These are phyloP conservation scores for Stephanodiscus triporus DNA, from an alignment of 108 stramenopile genomes.

Conservation along the genomic window DNA sequence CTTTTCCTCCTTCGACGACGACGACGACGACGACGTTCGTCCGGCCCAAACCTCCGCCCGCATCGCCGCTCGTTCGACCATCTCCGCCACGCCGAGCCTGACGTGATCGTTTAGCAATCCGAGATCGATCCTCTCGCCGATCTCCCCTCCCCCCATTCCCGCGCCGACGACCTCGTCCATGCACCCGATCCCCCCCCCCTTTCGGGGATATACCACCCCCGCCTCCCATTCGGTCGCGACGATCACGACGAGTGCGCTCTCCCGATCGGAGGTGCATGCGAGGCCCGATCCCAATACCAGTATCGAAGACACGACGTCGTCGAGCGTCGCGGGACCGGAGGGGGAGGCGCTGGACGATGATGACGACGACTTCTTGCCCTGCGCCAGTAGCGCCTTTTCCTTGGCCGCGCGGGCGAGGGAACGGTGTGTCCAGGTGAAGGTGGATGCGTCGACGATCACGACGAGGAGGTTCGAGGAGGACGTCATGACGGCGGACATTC, in stretches of 20 bases:
- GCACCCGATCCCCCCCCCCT: constrained; percentile 60
- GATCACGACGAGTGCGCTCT: constrained; percentile 70
- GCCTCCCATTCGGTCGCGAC: constrained; percentile 70
- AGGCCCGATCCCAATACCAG: constrained; percentile 63
- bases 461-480: constrained; percentile 40
- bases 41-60: constrained; percentile 17
- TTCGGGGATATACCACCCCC: constrained; percentile 75
- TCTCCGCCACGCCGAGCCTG: constrained; percentile 68
- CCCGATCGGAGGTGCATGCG: constrained; percentile 60
- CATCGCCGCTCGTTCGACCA: constrained; percentile 59
- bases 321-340: constrained; percentile 72
- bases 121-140: constrained; percentile 53
- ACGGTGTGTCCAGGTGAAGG: constrained; percentile 78
- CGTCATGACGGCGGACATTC: too few species aligned
- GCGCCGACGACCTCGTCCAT: constrained; percentile 46
- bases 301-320: constrained; percentile 66
- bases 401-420: constrained; percentile 51
- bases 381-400: constrained; percentile 58
- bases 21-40: not conserved
- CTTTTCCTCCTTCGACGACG: not conserved
- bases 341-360: too few species aligned
- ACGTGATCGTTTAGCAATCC: constrained; percentile 59
- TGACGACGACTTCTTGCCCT: too few species aligned
- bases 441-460: constrained; percentile 77
- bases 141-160: not conserved